Evolutionary conservation across 345 rosid genomes (phyloP).

Genomic region (Bretschneidera sinensis): DNA sequence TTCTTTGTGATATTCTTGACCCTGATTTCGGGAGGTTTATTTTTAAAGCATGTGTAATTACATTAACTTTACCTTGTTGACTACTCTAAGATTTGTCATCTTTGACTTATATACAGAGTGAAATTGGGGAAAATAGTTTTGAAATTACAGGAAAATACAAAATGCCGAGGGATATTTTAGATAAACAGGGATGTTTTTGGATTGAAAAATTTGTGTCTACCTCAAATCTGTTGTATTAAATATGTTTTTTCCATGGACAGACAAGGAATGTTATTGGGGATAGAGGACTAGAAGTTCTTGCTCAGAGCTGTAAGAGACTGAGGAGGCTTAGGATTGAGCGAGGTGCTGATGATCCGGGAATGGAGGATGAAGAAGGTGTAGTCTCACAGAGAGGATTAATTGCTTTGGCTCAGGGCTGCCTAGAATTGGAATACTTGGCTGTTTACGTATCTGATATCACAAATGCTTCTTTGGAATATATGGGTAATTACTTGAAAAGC

Average conservation of each 20-base stretch:
- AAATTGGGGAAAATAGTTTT: neutral
- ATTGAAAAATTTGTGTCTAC: too few relatives aligned
- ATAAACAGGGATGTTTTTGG: too few relatives aligned
- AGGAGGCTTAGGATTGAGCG: conserved; percentile 92
- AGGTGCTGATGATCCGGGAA: conserved; percentile 82
- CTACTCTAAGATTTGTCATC: neutral
- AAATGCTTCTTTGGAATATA: conserved; percentile 58
- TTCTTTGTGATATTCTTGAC: neutral
- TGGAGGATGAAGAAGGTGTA: conserved; percentile 83
- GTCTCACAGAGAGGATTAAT: conserved; percentile 88
- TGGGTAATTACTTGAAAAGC: conserved; percentile 65
- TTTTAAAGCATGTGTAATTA: neutral
- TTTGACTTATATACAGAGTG: too few relatives aligned
- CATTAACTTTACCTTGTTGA: neutral
- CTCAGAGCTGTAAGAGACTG: conserved; percentile 58
- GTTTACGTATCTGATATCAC: conserved; percentile 85
- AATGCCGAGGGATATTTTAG: too few relatives aligned
- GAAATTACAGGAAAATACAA: conserved; percentile 4
- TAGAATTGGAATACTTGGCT: conserved; percentile 70
- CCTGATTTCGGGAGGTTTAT: neutral
- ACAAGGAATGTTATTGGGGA: conserved; percentile 96
- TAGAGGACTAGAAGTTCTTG: conserved; percentile 81
- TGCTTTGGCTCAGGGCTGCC: conserved; percentile 82
- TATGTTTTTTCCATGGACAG: conserved; percentile 38
- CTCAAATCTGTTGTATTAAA: neutral